Percentiles rank a stretch among this genome's conserved stretches.
Conservation (phyloP, 108 stramenopile genomes). For the Nitzschia sp. region DNA sequence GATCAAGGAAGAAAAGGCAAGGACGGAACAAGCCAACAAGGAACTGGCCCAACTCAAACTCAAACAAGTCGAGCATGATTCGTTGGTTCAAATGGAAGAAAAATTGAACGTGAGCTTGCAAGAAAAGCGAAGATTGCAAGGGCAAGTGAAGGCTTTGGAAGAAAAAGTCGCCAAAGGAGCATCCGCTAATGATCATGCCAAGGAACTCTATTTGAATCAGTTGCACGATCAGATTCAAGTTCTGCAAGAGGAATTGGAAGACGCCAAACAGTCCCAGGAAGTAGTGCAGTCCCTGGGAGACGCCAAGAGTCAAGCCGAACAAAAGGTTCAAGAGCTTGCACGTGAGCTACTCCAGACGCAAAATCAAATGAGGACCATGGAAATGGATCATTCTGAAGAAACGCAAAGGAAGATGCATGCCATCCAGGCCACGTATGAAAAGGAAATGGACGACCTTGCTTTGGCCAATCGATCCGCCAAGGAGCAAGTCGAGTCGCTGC, state of each 20-base stretch:
- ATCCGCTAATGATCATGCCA: conserved; percentile 14
- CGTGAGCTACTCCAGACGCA: not conserved
- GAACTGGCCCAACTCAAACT: conserved; percentile 12
- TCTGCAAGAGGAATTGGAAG: conserved; percentile 12
- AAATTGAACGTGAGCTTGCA: too few species aligned
- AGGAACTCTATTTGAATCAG: conserved; percentile 2
- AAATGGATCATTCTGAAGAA: not conserved
- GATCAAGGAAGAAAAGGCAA: conserved; percentile 28
- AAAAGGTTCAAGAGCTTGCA: conserved; percentile 5
- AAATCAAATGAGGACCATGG: conserved; percentile 13
- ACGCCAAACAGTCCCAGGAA: not conserved
- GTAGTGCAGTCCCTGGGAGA: not conserved
- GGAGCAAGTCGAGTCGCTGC: conserved; percentile 2
- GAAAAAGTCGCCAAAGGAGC: not conserved
- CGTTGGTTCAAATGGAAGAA: not conserved
- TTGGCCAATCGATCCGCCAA: not conserved
- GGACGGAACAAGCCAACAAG: conserved; percentile 9
- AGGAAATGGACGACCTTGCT: conserved; percentile 7
- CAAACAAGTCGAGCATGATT: not conserved
- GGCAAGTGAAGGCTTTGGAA: conserved; percentile 10
- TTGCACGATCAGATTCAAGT: conserved; percentile 17
- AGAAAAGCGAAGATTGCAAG: conserved; percentile 8
- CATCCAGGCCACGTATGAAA: conserved; percentile 9
- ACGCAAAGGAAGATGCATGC: not conserved
- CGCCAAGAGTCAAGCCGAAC: conserved; percentile 1